Evolutionary conservation across 495 filamentous ascomycete species (phyloP), one percentile per base, ranked within the genome.

Genomic region (Friedmanniomyces simplex): DNA sequence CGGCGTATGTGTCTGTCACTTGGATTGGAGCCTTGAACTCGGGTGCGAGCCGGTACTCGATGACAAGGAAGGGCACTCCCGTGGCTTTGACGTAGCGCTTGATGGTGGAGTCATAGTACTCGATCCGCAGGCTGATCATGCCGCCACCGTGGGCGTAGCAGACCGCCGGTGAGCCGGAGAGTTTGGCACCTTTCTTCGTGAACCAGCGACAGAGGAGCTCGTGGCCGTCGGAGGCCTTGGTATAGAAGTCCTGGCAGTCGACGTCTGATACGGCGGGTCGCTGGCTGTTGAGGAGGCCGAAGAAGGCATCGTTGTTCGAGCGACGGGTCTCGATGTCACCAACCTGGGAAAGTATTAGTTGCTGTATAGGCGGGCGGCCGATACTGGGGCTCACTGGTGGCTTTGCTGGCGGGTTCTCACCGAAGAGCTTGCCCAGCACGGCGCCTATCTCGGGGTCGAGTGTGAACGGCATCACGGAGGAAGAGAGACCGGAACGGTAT

Each of bases 31-130:
- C 43, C 13, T 25, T 57, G 28, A 52, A 22, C 42, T 71, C 66
- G 6, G 69, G 69, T 5, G 66, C 57, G 32, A 68, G 63, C n/a
- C 69, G 64, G 55, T 66, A 67, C 24, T 70, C 64, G 30, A 70
- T 61, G 16, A 60, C 57, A 11, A 71, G 85, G 30, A 57, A 54
- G 16, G 58, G 62, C 21, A 64, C 58, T 16, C 62, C 59, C 22
- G 62, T 56, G 49, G 24, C 30, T 14, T 32, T 28, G 26, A 64
- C 62, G 26, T 61, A 56, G 24, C 36, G 28, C 50, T 59, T 58
- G 42, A 61, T 50, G 43, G 50, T 18, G 20, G 55, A 21, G 18
- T 54, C 46, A 34, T 51, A 64, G 18, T 26, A 12, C 14, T 39
- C 49, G 18, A 61, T 36, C 11, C 20, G 52, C 11, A 45, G 8